phyloP scores from a whole-genome alignment of 176 grass and related monocot species.

The Pontederia crassipes region DNA sequence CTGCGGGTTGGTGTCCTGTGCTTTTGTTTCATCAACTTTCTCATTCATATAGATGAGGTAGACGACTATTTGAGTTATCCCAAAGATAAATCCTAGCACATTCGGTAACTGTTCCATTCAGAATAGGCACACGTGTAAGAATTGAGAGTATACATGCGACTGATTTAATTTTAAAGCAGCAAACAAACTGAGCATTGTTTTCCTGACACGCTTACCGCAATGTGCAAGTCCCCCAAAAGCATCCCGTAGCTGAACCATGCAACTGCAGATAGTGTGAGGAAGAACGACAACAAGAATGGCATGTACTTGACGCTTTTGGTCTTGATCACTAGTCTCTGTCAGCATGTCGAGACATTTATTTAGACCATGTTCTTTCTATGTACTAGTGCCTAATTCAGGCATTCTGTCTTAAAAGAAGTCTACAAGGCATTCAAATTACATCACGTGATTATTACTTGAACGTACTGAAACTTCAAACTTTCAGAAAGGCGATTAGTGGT shows the following conservation, averaged over 20 bases:
- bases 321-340: constrained; percentile 62
- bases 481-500: too few relatives aligned
- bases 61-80: constrained; percentile 53
- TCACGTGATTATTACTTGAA: too few relatives aligned
- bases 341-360: neutral
- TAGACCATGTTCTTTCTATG: neutral
- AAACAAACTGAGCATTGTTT: neutral
- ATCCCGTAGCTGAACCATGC: constrained; percentile 86
- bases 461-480: too few relatives aligned
- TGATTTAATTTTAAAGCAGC: neutral
- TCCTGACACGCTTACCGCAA: constrained; percentile 36
- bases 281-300: constrained; percentile 72
- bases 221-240: constrained; percentile 40
- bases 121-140: neutral
- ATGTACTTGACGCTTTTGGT: constrained; percentile 94
- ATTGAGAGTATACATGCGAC: neutral
- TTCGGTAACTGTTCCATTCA: constrained; percentile 51
- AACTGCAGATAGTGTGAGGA: constrained; percentile 73
- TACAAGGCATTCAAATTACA: neutral
- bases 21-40: constrained; percentile 22
- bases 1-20: neutral
- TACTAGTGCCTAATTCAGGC: neutral
- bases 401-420: neutral
- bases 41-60: constrained; percentile 57
- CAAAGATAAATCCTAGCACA: constrained; percentile 65